Evolutionary conservation across 306 rosid genomes (phyloP), one percentile per base, ranked within the genome.

Genomic region (Pterocarpus santalinus): DNA sequence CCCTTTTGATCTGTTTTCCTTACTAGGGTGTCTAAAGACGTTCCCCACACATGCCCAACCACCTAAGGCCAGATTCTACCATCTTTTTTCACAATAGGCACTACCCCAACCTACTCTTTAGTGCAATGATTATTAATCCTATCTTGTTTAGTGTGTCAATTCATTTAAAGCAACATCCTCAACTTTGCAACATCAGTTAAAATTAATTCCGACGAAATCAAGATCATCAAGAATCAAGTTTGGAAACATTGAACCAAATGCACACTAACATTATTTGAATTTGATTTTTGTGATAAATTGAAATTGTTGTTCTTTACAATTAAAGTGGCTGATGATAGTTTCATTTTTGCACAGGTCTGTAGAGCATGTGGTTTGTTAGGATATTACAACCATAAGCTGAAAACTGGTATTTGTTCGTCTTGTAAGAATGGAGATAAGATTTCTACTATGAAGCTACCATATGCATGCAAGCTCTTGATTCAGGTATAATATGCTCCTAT

Each of bases 381-480:
- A 77, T 95, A 95, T 78, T 93, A 91, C 90, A 90, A 91, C 86
- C 92, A 90, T 69, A 89, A 90, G 89, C 85, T 90, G 69, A 91
- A 90, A 87, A 82, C 87, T 55, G 97, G 94, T 70, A 61, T 95
- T 16, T 93, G 99, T 87, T 90, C 99, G 49, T 89, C 88, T 3
- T 95, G 99, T 83, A 93, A 91, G 83, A 95, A 87, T 33, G 97
- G 98, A 63, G 92, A 93, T n/a, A 88, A 87, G 35, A 90, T 95
- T 43, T 95, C 93, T 30, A 89, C 91, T 65, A 77, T 92, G 94
- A 91, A 90, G 82, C 90, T 95, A 43, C 98, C 99, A n/a, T 95
- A 95, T 76, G 96, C 99, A 17, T 95, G 99, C 94, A 95, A 93
- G 85, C 98, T 95, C 83, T 86, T 95, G 81, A 88, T 95, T 78